These are phyloP conservation scores for Tillandsia leiboldiana DNA, from an alignment of 176 grass and related monocot genomes.

Conservation along the genomic window DNA sequence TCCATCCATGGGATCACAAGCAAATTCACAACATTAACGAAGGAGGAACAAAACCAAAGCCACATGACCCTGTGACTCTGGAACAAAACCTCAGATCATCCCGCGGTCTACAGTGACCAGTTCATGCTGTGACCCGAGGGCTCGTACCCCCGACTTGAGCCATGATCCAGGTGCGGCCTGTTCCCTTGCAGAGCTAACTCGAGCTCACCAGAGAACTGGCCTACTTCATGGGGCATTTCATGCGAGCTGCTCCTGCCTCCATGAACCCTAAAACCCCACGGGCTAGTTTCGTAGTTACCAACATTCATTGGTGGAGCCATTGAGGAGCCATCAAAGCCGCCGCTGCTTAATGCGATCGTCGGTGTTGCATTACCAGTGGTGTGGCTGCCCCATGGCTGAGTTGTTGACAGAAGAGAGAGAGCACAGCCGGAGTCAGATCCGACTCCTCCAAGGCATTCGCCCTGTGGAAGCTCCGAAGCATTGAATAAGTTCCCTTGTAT, in stretches of 20 bases:
- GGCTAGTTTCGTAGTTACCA: constrained; percentile 1
- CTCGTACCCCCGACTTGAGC: constrained; percentile 9
- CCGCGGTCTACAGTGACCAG: constrained; percentile 24
- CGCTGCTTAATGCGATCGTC: background rate
- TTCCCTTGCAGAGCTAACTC: constrained; percentile 36
- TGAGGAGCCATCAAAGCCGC: constrained; percentile 5
- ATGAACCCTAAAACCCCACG: constrained; percentile 23
- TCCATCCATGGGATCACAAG: too few relatives aligned
- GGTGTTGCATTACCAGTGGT: constrained; percentile 6
- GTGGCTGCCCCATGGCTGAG: constrained; percentile 20
- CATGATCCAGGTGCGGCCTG: constrained; percentile 14
- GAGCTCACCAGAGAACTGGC: constrained; percentile 13
- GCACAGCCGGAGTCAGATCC: constrained; percentile 31
- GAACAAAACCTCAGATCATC: background rate
- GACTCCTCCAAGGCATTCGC: constrained; percentile 25
- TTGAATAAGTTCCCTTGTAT: constrained; percentile 11
- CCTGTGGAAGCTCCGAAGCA: constrained; percentile 7
- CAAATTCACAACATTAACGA: background rate
- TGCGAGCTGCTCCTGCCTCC: constrained; percentile 6
- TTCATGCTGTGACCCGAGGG: constrained; percentile 17
- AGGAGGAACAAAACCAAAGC: background rate
- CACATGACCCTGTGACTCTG: background rate
- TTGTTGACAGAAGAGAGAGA: constrained; percentile 52
- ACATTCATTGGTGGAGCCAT: constrained; percentile 1
- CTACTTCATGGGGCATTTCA: constrained; percentile 6